Conservation (phyloP, 2,329 filamentous ascomycete genomes). For the Zasmidium cellare region DNA sequence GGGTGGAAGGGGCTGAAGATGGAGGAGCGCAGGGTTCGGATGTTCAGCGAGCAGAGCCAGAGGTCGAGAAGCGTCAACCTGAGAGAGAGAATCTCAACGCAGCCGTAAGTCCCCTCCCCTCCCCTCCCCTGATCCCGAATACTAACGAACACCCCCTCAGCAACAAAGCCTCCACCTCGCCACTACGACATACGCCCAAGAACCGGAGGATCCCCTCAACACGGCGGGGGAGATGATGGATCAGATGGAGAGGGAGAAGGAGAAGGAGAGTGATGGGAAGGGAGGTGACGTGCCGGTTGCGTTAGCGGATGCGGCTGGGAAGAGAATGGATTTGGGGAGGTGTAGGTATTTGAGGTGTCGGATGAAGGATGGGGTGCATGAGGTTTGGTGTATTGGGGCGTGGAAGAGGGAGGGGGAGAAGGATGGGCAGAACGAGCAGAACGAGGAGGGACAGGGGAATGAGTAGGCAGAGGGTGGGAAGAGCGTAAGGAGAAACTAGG, state of each 20-base stretch:
- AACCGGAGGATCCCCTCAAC: neutral
- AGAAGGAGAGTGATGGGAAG: neutral
- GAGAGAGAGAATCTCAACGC: neutral
- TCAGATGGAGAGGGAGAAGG: neutral
- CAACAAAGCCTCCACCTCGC: neutral
- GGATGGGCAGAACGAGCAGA: no score
- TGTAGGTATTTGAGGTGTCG: neutral
- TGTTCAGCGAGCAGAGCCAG: no score
- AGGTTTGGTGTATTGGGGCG: neutral
- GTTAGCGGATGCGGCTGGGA: no score
- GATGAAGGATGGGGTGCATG: neutral
- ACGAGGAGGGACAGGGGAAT: no score
- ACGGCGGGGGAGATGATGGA: slow-evolving; percentile 4
- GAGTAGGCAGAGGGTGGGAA: no score
- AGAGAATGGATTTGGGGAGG: neutral
- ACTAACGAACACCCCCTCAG: neutral
- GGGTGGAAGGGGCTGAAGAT: no score
- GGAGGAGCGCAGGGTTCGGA: no score
- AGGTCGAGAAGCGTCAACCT: no score
- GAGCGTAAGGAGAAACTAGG: no score
- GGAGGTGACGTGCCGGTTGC: no score
- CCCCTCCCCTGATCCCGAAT: neutral
- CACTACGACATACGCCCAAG: neutral
- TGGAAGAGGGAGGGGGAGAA: no score
- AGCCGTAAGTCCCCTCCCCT: neutral